phyloP scores from a whole-genome alignment of 1,284 basidiomycete genomes.

The Mrakiaceae sp. region DNA sequence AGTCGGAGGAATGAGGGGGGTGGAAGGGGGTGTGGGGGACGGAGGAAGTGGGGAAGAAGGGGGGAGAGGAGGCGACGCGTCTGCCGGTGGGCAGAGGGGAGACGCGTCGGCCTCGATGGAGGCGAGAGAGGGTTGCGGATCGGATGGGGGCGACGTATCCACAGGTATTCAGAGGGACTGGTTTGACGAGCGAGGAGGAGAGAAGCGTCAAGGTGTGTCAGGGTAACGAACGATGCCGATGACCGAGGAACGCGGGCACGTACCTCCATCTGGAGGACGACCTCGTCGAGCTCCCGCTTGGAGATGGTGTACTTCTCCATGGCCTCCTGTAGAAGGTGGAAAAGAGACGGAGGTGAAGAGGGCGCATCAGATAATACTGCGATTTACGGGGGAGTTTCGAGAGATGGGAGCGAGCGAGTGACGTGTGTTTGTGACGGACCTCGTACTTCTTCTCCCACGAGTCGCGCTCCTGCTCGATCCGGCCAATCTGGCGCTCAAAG shows the following conservation, averaged over 20 bases:
- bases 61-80: too few relatives aligned
- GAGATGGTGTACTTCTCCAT: constrained; percentile 61
- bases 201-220: neutral
- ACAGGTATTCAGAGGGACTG: constrained; percentile 9
- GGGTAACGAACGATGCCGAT: neutral
- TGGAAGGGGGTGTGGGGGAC: too few relatives aligned
- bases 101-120: too few relatives aligned
- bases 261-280: constrained; percentile 65
- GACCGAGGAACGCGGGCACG: constrained; percentile 28
- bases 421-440: constrained; percentile 38
- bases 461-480: constrained; percentile 85
- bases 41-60: too few relatives aligned
- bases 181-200: neutral
- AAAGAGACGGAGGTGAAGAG: constrained; percentile 11
- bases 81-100: too few relatives aligned
- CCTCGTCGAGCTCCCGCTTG: constrained; percentile 79
- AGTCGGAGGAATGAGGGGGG: too few relatives aligned
- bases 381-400: neutral
- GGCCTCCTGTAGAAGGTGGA: constrained; percentile 48
- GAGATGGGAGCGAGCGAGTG: neutral
- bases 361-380: neutral
- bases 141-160: too few relatives aligned
- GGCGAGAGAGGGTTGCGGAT: too few relatives aligned
- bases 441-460: constrained; percentile 91
- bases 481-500: constrained; percentile 84